phyloP scores from a whole-genome alignment of 306 rosid species.

The Oxytropis ochrocephala region DNA sequence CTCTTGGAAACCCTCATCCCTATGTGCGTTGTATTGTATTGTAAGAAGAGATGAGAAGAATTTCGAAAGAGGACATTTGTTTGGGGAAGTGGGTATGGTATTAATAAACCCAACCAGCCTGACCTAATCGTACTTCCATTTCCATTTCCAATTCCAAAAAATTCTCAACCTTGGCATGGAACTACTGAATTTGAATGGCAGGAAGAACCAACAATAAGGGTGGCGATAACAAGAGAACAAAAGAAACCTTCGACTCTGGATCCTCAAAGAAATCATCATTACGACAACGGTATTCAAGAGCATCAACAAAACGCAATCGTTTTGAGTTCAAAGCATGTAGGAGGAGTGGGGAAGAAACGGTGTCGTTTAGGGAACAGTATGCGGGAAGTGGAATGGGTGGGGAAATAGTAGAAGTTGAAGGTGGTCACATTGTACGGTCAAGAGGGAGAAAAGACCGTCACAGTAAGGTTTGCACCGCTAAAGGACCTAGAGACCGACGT shows the following conservation, averaged over 20 bases:
- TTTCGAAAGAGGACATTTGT: neutral
- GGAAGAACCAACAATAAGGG: slow-evolving; percentile 18
- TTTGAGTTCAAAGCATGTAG: neutral
- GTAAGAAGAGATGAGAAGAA: neutral
- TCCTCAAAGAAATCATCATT: slow-evolving; percentile 48
- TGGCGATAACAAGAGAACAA: neutral
- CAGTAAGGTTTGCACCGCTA: slow-evolving; percentile 91
- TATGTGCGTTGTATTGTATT: neutral
- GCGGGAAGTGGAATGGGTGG: slow-evolving; percentile 39
- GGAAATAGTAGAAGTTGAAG: slow-evolving; percentile 79
- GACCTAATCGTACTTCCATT: neutral
- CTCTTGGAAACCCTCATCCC: slow-evolving; percentile 25
- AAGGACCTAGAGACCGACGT: slow-evolving; percentile 83
- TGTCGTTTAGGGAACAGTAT: slow-evolving; percentile 44
- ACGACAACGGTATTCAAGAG: neutral
- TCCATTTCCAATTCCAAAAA: neutral
- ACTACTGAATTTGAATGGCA: slow-evolving; percentile 45
- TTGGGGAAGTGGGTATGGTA: slow-evolving; percentile 23
- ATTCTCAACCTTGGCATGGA: slow-evolving; percentile 32
- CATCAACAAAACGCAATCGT: neutral
- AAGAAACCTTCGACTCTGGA: slow-evolving; percentile 51
- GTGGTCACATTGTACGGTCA: slow-evolving; percentile 80
- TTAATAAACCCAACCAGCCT: neutral
- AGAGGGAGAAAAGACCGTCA: slow-evolving; percentile 87
- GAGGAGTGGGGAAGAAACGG: neutral